A percentile compares a stretch with the other conserved stretches of the same genome.
These are phyloP conservation scores for Colletotrichum sp. DNA, from an alignment of 2,329 filamentous ascomycete species.

Conservation along the genomic window DNA sequence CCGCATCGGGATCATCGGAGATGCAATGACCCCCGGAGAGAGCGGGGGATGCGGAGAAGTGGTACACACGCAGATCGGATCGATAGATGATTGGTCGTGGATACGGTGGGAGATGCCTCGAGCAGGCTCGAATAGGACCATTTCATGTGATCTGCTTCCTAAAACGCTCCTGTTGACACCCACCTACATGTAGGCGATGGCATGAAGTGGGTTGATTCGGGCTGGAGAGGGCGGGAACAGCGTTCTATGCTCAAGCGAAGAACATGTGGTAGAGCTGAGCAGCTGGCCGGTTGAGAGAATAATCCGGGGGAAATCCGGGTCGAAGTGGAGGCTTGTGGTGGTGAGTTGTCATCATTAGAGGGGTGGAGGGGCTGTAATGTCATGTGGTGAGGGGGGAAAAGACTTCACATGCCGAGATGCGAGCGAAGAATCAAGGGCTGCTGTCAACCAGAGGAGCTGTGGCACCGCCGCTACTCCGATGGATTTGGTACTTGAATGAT, in stretches of 20 bases:
- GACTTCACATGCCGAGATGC: slow-evolving; percentile 1
- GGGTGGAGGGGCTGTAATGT: neutral
- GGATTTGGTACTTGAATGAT: neutral
- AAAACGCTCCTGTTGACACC: neutral
- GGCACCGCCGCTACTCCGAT: neutral
- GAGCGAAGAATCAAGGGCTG: neutral
- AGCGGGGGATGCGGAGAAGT: slow-evolving; percentile 5
- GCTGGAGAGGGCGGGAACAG: neutral
- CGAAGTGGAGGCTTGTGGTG: neutral
- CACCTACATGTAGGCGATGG: neutral
- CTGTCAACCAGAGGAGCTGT: neutral
- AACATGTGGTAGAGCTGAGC: neutral
- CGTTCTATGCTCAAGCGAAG: neutral
- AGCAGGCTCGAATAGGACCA: neutral
- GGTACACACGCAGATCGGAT: neutral
- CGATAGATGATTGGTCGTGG: neutral
- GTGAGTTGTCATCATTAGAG: neutral
- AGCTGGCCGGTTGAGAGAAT: neutral
- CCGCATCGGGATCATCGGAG: slow-evolving; percentile 1
- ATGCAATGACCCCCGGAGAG: neutral
- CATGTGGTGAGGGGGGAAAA: neutral
- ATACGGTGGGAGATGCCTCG: neutral
- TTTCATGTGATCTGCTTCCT: neutral
- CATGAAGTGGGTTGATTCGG: neutral
- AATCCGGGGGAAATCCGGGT: neutral